Conservation (phyloP, 208 protist genomes). For the Angomonas deanei region DNA sequence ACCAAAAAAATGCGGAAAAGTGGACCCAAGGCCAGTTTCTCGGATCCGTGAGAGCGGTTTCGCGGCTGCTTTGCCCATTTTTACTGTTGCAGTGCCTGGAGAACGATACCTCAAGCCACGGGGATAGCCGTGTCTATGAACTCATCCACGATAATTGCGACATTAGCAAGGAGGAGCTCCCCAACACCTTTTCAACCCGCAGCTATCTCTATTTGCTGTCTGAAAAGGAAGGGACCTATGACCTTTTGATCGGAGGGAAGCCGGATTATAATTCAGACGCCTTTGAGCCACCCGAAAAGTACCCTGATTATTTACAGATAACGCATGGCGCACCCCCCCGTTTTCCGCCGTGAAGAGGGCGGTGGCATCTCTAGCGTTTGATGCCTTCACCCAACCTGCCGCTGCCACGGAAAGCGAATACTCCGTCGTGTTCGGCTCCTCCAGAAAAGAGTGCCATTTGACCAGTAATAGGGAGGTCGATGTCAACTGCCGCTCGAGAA, state of each 20-base stretch:
- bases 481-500: too few relatives aligned
- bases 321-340: neutral
- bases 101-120: neutral
- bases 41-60: neutral
- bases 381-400: conserved; percentile 5
- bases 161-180: neutral
- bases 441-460: too few relatives aligned
- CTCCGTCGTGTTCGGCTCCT: conserved; percentile 4
- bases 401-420: conserved; percentile 3
- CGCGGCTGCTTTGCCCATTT: neutral
- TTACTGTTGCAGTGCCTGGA: neutral
- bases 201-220: neutral
- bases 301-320: neutral
- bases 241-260: neutral
- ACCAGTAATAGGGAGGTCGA: too few relatives aligned
- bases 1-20: neutral
- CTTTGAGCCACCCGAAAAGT: neutral
- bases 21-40: neutral
- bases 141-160: neutral
- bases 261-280: neutral
- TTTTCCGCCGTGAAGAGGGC: neutral
- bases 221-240: neutral
- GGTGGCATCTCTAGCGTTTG: neutral
- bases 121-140: neutral
- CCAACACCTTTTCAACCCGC: neutral